Evolutionary conservation across 257 asterid genomes (phyloP).

Genomic region (Przewalskia tangutica): DNA sequence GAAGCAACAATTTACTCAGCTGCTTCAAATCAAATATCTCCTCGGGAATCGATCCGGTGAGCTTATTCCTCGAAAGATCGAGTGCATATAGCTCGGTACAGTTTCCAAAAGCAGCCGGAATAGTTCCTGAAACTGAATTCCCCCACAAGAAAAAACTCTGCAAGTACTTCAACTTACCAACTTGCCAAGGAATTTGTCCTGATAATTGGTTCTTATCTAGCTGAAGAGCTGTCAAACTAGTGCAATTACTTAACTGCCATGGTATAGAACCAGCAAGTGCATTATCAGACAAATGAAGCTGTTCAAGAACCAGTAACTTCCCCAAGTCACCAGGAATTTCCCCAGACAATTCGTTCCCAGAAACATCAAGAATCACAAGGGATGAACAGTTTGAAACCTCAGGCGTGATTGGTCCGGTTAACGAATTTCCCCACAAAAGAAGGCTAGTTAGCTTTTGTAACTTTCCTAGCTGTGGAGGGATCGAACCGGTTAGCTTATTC

Average conservation of each 20-base stretch:
- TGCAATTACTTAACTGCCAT: constrained; percentile 56
- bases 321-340: constrained; percentile 65
- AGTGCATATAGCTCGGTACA: constrained; percentile 83
- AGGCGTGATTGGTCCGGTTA: constrained; percentile 54
- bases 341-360: constrained; percentile 62
- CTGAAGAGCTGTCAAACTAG: constrained; percentile 69
- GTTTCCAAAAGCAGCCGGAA: constrained; percentile 66
- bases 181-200: constrained; percentile 56
- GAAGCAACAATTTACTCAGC: constrained; percentile 72
- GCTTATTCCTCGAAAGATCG: constrained; percentile 71
- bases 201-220: constrained; percentile 69
- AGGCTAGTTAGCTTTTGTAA: constrained; percentile 68
- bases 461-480: constrained; percentile 61
- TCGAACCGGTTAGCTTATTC: constrained; percentile 68
- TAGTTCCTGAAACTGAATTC: constrained; percentile 64
- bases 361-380: constrained; percentile 68
- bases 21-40: constrained; percentile 62
- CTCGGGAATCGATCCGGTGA: constrained; percentile 76
- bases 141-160: constrained; percentile 93
- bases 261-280: constrained; percentile 58
- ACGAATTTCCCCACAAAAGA: constrained; percentile 77
- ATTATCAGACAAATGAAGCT: constrained; percentile 77
- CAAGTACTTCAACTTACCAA: constrained; percentile 62
- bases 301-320: constrained; percentile 50
- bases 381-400: constrained; percentile 58